Conservation (phyloP, 306 rosid species). For the Nissolia schottii region DNA sequence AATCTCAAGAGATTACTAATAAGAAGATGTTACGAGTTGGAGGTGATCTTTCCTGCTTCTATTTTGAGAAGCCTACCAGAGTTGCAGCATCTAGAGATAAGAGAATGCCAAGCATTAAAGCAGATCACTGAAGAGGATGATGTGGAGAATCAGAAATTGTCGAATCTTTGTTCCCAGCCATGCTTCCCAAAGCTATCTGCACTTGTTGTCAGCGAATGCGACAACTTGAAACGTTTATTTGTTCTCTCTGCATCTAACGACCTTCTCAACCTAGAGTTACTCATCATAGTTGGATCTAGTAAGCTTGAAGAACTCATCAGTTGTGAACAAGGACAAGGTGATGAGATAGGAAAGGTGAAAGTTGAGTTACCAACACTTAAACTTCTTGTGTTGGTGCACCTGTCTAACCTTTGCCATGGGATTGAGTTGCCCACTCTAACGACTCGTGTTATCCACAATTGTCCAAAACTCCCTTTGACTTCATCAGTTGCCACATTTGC, state of each 20-base stretch:
- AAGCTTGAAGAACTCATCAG: neutral
- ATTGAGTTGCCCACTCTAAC: too few relatives aligned
- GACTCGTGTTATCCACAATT: too few relatives aligned
- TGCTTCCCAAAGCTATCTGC: neutral
- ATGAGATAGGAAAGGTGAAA: neutral
- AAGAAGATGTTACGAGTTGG: neutral
- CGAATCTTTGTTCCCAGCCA: neutral
- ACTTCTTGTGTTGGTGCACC: too few relatives aligned
- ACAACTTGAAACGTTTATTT: neutral
- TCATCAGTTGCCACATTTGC: neutral
- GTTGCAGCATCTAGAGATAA: neutral
- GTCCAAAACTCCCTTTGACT: too few relatives aligned
- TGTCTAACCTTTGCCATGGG: too few relatives aligned
- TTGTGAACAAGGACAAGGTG: neutral
- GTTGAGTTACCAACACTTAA: neutral
- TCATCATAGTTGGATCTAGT: neutral
- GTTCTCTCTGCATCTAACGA: neutral
- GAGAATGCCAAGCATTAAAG: neutral
- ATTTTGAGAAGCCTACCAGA: slow-evolving; percentile 4
- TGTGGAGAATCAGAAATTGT: neutral
- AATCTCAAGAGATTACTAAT: neutral
- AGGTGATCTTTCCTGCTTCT: slow-evolving; percentile 10
- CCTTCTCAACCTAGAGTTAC: neutral
- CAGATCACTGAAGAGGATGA: slow-evolving; percentile 11
- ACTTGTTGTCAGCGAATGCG: neutral